Percentiles rank a stretch among this genome's conserved stretches.
phyloP scores from a whole-genome alignment of 345 rosid species.

The Eucalyptus microcorys region DNA sequence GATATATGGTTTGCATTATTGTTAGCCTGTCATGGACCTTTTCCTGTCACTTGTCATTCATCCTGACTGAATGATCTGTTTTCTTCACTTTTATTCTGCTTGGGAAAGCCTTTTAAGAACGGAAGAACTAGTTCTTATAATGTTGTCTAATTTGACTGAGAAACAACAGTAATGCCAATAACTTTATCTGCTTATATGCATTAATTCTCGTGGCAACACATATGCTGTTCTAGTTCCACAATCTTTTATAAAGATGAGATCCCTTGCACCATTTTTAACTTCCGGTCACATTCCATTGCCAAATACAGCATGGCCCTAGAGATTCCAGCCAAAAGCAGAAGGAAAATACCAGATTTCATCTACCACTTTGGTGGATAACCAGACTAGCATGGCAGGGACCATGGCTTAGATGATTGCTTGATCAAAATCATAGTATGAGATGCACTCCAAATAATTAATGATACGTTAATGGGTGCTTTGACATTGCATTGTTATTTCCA shows the following conservation, averaged over 20 bases:
- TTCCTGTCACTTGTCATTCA: not conserved
- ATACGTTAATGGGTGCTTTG: not conserved
- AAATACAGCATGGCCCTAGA: not conserved
- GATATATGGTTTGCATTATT: not conserved
- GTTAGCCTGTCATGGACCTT: not conserved
- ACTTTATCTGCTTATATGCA: not conserved
- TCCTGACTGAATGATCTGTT: not conserved
- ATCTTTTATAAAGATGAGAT: not conserved
- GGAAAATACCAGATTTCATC: not conserved
- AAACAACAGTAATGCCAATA: not conserved
- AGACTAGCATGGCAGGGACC: not conserved
- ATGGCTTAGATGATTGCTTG: not conserved
- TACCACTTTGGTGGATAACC: not conserved
- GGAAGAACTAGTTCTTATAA: not conserved
- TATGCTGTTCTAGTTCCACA: not conserved
- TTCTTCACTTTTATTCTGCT: not conserved
- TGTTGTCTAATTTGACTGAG: not conserved
- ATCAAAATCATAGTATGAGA: not conserved
- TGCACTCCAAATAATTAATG: not conserved
- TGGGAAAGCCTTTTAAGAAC: not conserved
- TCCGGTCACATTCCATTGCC: not conserved
- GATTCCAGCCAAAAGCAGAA: not conserved
- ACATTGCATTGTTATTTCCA: not conserved
- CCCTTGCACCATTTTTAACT: not conserved
- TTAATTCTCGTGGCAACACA: not conserved